A percentile compares a stretch with the other conserved stretches of the same genome.
phyloP scores from a whole-genome alignment of 1,284 basidiomycete species.

The Retiboletus flavoniger region DNA sequence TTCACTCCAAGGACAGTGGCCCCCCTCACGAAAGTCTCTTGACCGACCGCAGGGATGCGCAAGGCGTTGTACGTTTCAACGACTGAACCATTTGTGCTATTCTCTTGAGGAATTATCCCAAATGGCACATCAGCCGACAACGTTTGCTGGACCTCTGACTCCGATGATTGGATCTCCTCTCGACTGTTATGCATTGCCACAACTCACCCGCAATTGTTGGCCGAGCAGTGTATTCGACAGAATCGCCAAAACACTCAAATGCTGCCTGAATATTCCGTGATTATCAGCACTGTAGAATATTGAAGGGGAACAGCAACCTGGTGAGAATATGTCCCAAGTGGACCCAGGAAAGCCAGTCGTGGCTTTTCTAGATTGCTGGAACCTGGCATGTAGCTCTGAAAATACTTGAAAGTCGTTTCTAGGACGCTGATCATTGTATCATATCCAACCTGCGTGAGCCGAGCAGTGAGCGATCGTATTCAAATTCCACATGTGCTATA shows the following conservation, averaged over 20 bases:
- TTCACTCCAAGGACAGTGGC: constrained; percentile 59
- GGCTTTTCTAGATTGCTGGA: constrained; percentile 16
- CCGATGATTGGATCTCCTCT: constrained; percentile 3
- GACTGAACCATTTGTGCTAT: constrained; percentile 71
- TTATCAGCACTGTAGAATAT: constrained; percentile 1
- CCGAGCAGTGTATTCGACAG: constrained; percentile 51
- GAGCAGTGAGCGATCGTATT: too few species aligned
- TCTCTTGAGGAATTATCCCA: constrained; percentile 73
- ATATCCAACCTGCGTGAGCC: neutral
- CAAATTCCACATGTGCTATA: neutral
- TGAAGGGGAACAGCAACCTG: constrained; percentile 45
- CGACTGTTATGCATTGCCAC: neutral
- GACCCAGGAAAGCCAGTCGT: constrained; percentile 58
- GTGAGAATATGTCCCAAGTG: constrained; percentile 74
- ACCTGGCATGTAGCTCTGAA: constrained; percentile 8
- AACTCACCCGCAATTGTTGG: constrained; percentile 54
- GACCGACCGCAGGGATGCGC: constrained; percentile 42
- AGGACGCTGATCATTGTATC: constrained; percentile 10
- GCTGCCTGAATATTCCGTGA: constrained; percentile 49
- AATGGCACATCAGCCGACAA: constrained; percentile 44
- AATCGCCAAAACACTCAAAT: constrained; percentile 51
- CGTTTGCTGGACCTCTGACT: constrained; percentile 54
- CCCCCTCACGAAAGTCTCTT: constrained; percentile 52
- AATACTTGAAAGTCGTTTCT: constrained; percentile 3
- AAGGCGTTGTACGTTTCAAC: constrained; percentile 70